Evolutionary conservation across 805 yeast genomes (phyloP).

Genomic region (Grigorovia jiainica): DNA sequence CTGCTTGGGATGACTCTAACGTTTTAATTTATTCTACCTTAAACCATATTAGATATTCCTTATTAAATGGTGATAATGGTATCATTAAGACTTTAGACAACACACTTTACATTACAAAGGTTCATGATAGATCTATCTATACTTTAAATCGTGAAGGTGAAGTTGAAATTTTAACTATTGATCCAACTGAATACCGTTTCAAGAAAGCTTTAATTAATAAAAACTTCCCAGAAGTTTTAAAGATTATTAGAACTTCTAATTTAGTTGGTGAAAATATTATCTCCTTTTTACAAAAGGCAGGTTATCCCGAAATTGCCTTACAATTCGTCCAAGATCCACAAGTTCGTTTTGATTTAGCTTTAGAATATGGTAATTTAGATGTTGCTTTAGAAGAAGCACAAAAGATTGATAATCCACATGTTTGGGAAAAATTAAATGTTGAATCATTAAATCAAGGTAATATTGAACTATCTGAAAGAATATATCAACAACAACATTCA

Average conservation of each 20-base stretch:
- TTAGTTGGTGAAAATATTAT: constrained; percentile 96
- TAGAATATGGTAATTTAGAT: constrained; percentile 82
- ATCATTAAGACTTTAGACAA: constrained; percentile 86
- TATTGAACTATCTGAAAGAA: constrained; percentile 72
- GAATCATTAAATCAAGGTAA: constrained; percentile 91
- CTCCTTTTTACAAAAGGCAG: constrained; percentile 87
- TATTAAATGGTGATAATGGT: constrained; percentile 91
- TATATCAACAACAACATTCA: constrained; percentile 75
- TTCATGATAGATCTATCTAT: constrained; percentile 59
- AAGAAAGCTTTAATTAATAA: constrained; percentile 85
- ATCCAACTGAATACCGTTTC: constrained; percentile 95
- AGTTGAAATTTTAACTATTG: constrained; percentile 69
- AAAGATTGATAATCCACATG: constrained; percentile 51
- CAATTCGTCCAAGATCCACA: constrained; percentile 96
- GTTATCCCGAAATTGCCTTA: constrained; percentile 94
- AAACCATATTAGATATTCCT: constrained; percentile 89
- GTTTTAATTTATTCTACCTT: constrained; percentile 88
- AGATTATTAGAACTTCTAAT: constrained; percentile 79
- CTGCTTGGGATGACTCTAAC: constrained; percentile 93
- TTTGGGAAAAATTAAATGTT: constrained; percentile 75
- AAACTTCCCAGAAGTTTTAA: constrained; percentile 83
- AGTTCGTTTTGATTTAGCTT: constrained; percentile 88
- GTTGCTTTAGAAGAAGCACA: constrained; percentile 88
- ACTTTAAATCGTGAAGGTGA: constrained; percentile 80
- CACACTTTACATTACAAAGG: constrained; percentile 73